Base-by-base conservation (phyloP, 2,329 filamentous ascomycete species). In the Apiospora sp. region DNA sequence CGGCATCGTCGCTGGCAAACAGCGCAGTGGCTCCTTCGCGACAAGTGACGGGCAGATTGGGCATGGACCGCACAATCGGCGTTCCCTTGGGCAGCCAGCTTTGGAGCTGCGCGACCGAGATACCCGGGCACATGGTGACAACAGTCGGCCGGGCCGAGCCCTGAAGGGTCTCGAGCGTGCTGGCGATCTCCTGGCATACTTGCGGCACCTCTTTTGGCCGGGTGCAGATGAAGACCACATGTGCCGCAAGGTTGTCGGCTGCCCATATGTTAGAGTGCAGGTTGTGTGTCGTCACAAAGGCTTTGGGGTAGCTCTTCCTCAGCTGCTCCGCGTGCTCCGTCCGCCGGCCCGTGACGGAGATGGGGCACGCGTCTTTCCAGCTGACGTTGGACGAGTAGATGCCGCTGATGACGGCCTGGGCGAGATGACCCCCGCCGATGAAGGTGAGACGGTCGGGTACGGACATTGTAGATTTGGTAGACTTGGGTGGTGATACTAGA, bases 81-180 rank as follows among this genome's bases (percentile, higher is more conserved):
- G 67, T 68, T 16, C 27, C 43, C 22, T 6, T 16, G 37, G 67
- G 67, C 22, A 68, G 22, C 67, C 67, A 68, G 37, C 24, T 4
- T 14, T 68, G 37, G 14, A 68, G 14, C 43, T 68, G 67, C 10
- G 37, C 22, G 2, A 68, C 43, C 8, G 67, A 44, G 67, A 68
- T 68, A n/a, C 67, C 67, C 1, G 67, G 67, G 24, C 67, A 68
- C 37, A 68, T 43, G 37, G 67, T 68, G 8, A 68, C 27, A 10
- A 68, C 67, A 22, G 44, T 44, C 2, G 67, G 67, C 12, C 27
- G 37, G 16, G 19, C 37, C 4, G 8, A 10, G 8, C 37, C 67
- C 43, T 46, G 3, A 8, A 24, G 44, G 0, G 43, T 30, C 67
- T 48, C 44, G 41, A 68, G 13, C 1, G n/a, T 44, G n/a, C 19